Conservation (phyloP, 192 early-diverging fungal genomes). For the Lobosporangium transversale region DNA sequence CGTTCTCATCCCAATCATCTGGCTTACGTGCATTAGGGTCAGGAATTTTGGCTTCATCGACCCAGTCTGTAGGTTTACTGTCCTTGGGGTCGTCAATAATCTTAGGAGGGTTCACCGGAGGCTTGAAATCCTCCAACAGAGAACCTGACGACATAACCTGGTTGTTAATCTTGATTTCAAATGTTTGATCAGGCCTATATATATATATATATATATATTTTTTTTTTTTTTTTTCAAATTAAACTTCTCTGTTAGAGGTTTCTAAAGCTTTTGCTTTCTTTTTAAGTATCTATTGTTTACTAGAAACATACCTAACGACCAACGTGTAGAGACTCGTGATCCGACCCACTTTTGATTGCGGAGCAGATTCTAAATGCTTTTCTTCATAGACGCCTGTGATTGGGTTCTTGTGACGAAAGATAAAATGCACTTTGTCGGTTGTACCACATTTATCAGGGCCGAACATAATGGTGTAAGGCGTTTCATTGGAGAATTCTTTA, state of each 20-base stretch:
- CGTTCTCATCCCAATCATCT: constrained; percentile 79
- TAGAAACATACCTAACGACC: constrained; percentile 60
- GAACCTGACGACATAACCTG: constrained; percentile 69
- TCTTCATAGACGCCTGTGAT: constrained; percentile 80
- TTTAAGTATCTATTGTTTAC: neutral
- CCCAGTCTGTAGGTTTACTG: constrained; percentile 88
- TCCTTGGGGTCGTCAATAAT: constrained; percentile 77
- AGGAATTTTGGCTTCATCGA: constrained; percentile 79
- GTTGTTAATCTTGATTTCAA: constrained; percentile 80
- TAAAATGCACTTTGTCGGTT: constrained; percentile 91
- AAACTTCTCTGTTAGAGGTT: no score
- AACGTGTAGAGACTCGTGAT: constrained; percentile 82
- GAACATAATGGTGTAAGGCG: constrained; percentile 89
- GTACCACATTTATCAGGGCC: constrained; percentile 90
- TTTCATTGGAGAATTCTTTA: constrained; percentile 77
- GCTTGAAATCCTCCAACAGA: constrained; percentile 79
- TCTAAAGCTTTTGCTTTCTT: no score
- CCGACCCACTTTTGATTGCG: constrained; percentile 69
- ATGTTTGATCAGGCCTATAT: constrained; percentile 75
- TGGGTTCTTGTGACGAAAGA: constrained; percentile 92
- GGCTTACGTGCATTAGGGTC: constrained; percentile 67
- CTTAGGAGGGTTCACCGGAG: constrained; percentile 88
- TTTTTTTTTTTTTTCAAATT: neutral
- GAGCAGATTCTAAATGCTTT: constrained; percentile 80
- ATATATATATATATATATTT: neutral